A percentile compares a stretch with the other conserved stretches of the same genome.
phyloP scores from a whole-genome alignment of 352 stramenopile genomes.

The Vaucheria bursata region DNA sequence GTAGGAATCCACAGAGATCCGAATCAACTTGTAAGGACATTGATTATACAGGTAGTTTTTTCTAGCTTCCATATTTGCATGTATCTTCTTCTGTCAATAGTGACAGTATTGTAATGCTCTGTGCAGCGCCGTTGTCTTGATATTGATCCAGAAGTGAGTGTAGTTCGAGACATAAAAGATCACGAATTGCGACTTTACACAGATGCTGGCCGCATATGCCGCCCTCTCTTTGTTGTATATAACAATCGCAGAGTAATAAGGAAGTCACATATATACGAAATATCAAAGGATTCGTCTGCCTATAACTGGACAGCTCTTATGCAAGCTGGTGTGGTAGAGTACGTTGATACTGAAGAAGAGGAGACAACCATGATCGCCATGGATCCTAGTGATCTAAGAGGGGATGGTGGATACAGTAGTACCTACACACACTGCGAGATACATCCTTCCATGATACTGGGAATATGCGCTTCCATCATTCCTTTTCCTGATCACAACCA shows the following conservation, averaged over 20 bases:
- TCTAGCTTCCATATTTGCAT: no score
- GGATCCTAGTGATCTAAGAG: conserved; percentile 80
- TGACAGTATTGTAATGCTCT: not conserved
- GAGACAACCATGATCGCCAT: conserved; percentile 99
- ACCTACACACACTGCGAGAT: conserved; percentile 99
- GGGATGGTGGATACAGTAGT: conserved; percentile 61
- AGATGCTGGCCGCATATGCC: conserved; percentile 94
- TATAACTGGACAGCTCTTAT: conserved; percentile 48
- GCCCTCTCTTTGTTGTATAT: conserved; percentile 97
- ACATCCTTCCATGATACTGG: conserved; percentile 98
- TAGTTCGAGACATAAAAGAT: conserved; percentile 95
- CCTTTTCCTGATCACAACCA: conserved; percentile 99
- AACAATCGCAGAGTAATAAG: conserved; percentile 86
- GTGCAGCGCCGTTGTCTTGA: conserved; percentile 78
- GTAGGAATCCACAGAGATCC: conserved; percentile 95
- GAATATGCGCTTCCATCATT: conserved; percentile 98
- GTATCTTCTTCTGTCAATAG: no score
- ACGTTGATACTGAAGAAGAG: conserved; percentile 70
- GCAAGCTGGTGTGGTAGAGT: conserved; percentile 49
- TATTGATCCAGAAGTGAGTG: conserved; percentile 95
- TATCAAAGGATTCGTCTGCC: conserved; percentile 16
- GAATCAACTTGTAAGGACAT: conserved; percentile 85
- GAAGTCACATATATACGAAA: conserved; percentile 87
- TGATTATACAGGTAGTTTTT: conserved; percentile 64
- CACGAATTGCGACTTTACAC: conserved; percentile 98